Evolutionary conservation across 2,329 filamentous ascomycete genomes (phyloP).

Genomic region (Diaporthe sp.): DNA sequence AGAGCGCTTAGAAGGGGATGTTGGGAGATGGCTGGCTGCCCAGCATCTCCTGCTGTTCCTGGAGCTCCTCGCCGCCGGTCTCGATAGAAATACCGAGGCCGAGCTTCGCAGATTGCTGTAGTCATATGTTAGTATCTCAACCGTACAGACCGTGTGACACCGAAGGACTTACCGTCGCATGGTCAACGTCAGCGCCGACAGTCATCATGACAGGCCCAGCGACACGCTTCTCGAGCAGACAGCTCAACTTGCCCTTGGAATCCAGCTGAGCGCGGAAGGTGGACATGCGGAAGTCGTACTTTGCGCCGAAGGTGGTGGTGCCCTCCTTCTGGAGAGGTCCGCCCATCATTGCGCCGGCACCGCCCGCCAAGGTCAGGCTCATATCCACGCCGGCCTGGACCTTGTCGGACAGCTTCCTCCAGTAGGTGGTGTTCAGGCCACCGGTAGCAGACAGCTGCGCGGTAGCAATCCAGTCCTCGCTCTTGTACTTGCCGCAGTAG

Average conservation of each 20-base stretch:
- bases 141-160: neutral
- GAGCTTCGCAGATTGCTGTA: constrained; percentile 92
- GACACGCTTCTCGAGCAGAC: constrained; percentile 94
- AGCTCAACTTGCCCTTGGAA: constrained; percentile 93
- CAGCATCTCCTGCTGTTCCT: constrained; percentile 82
- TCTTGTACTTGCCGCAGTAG: constrained; percentile 93
- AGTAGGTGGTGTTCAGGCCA: constrained; percentile 91
- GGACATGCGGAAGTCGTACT: constrained; percentile 97
- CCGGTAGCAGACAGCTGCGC: constrained; percentile 92
- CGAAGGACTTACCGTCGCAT: constrained; percentile 82
- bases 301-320: constrained; percentile 90
- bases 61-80: constrained; percentile 85
- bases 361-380: constrained; percentile 84
- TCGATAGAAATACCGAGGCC: constrained; percentile 95
- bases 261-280: constrained; percentile 97
- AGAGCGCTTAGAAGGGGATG: constrained; percentile 73
- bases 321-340: constrained; percentile 86
- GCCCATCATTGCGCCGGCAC: constrained; percentile 80
- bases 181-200: constrained; percentile 96
- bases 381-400: constrained; percentile 97
- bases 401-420: constrained; percentile 92
- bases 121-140: constrained; percentile 48
- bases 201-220: constrained; percentile 93
- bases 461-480: constrained; percentile 91
- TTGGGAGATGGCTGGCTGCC: constrained; percentile 68